Conservation (phyloP, 2,329 filamentous ascomycete genomes). For the Furcasterigmium furcatum region DNA sequence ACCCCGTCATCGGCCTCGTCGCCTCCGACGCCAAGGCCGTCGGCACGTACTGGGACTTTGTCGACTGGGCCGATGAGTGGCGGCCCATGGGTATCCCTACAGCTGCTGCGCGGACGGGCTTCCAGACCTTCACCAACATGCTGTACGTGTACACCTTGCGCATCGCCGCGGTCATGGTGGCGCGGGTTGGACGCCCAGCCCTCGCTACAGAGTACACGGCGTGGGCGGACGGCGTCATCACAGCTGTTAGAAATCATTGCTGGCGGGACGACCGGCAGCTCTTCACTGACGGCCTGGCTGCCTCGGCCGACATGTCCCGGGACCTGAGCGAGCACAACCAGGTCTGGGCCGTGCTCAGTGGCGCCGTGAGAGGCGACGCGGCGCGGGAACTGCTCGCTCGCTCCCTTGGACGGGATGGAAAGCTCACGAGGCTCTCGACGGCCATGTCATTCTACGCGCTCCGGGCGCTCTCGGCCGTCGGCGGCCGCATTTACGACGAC, state of each 20-base stretch:
- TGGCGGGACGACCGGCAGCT: slow-evolving; percentile 16
- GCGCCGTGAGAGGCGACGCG: slow-evolving; percentile 16
- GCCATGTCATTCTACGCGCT: slow-evolving; percentile 16
- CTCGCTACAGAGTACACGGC: slow-evolving; percentile 23
- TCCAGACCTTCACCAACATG: slow-evolving; percentile 19
- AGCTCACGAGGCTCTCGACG: slow-evolving; percentile 1
- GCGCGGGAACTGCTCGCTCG: slow-evolving; percentile 14
- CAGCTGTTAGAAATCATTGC: slow-evolving; percentile 24
- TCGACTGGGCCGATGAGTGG: slow-evolving; percentile 27
- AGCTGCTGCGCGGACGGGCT: slow-evolving; percentile 27
- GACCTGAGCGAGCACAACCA: slow-evolving; percentile 31
- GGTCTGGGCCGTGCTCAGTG: slow-evolving; percentile 28
- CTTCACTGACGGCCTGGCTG: slow-evolving; percentile 28
- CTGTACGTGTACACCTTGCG: slow-evolving; percentile 34
- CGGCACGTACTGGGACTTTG: slow-evolving; percentile 28
- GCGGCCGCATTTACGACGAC: slow-evolving; percentile 9
- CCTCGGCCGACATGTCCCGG: slow-evolving; percentile 18
- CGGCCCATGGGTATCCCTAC: slow-evolving; percentile 30
- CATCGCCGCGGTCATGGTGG: slow-evolving; percentile 24
- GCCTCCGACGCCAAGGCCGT: slow-evolving; percentile 15
- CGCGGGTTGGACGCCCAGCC: slow-evolving; percentile 25
- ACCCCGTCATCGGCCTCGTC: slow-evolving; percentile 9
- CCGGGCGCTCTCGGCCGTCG: slow-evolving; percentile 8
- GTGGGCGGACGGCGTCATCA: slow-evolving; percentile 17
- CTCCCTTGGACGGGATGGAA: not conserved